These are phyloP conservation scores for Tricholoma saponaceum DNA, from an alignment of 768 basidiomycete genomes.

Conservation along the genomic window DNA sequence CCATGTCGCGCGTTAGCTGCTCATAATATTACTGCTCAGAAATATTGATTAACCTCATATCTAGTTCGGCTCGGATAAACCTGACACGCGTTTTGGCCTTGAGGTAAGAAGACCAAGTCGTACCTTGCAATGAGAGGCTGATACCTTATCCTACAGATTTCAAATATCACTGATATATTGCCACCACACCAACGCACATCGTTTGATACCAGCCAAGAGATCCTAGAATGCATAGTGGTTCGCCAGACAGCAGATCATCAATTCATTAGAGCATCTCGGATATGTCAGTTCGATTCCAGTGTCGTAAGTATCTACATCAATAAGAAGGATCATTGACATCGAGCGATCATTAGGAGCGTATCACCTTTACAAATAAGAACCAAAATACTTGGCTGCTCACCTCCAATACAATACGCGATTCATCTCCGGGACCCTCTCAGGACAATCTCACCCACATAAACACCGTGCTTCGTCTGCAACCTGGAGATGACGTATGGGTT, in stretches of 20 bases:
- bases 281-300: constrained; percentile 22
- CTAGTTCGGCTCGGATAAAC: constrained; percentile 93
- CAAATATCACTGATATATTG: constrained; percentile 37
- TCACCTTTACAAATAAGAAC: constrained; percentile 45
- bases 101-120: constrained; percentile 51
- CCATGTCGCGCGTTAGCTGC: constrained; percentile 77
- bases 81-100: constrained; percentile 84
- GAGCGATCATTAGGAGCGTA: constrained; percentile 38
- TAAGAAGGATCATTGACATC: constrained; percentile 10
- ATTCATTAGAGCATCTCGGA: constrained; percentile 40
- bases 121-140: constrained; percentile 1
- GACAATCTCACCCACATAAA: constrained; percentile 31
- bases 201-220: constrained; percentile 25
- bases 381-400: constrained; percentile 40
- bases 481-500: constrained; percentile 58
- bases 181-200: constrained; percentile 23
- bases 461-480: constrained; percentile 36
- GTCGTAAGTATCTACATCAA: constrained; percentile 22
- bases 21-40: background rate
- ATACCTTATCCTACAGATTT: constrained; percentile 32
- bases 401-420: constrained; percentile 21
- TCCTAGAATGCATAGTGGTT: constrained; percentile 45
- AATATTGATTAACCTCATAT: constrained; percentile 7
- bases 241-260: constrained; percentile 33
- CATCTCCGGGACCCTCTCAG: constrained; percentile 14